phyloP scores from a whole-genome alignment of 2,329 filamentous ascomycete genomes.

The Phyllosticta paracitricarpa region DNA sequence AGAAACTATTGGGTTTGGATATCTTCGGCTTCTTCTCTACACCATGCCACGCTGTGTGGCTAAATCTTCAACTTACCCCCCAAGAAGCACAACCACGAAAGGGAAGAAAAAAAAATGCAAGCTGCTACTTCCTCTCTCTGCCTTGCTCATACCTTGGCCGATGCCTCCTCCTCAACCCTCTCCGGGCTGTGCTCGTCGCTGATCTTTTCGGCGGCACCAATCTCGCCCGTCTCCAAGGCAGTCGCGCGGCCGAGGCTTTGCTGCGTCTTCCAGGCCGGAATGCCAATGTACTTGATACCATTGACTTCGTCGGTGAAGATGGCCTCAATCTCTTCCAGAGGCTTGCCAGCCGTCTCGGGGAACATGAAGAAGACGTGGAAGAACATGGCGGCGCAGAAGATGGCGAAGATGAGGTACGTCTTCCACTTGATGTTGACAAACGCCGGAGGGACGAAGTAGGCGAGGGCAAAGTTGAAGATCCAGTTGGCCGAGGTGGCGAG shows the following conservation, averaged over 20 bases:
- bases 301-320: slow-evolving; percentile 46
- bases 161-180: slow-evolving; percentile 16
- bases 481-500: slow-evolving; percentile 53
- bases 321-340: slow-evolving; percentile 66
- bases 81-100: neutral
- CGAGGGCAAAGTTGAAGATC: slow-evolving; percentile 44
- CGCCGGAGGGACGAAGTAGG: slow-evolving; percentile 45
- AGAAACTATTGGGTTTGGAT: too few species aligned
- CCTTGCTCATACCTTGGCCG: neutral
- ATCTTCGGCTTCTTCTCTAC: too few species aligned
- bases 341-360: slow-evolving; percentile 62
- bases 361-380: slow-evolving; percentile 58
- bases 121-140: neutral
- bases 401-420: slow-evolving; percentile 66
- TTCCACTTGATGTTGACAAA: slow-evolving; percentile 49
- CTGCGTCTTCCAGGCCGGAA: slow-evolving; percentile 48
- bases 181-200: slow-evolving; percentile 15
- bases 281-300: slow-evolving; percentile 35
- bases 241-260: slow-evolving; percentile 17
- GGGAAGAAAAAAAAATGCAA: too few species aligned
- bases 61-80: too few species aligned
- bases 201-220: slow-evolving; percentile 12
- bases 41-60: too few species aligned
- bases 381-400: slow-evolving; percentile 59
- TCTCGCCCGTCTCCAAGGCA: slow-evolving; percentile 17